Base-by-base conservation (phyloP, 164 flowering plant genomes). In the Stephania yunnanensis region DNA sequence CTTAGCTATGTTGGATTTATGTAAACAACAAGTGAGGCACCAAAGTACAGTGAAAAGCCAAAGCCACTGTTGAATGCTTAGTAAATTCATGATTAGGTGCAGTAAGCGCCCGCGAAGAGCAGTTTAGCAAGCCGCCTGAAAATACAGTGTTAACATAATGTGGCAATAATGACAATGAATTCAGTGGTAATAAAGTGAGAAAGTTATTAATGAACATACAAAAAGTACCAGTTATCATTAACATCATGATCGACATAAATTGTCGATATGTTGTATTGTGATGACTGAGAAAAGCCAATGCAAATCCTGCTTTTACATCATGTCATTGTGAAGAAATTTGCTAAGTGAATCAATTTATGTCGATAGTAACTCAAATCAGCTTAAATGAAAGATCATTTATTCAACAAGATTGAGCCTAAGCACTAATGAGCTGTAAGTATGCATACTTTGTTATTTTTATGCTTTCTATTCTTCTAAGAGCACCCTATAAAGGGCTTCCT, bases 171-270 rank as follows among this genome's bases (percentile, higher is more conserved):
- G 64, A 58, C 64, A n/a, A 58, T 15, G 64, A 17, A 19, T 58
- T 58, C 64, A 58, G 64, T 58, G 64, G 64, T 58, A 58, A 58
- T 15, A 58, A 61, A 61, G 66, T 61, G 20, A 61, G 66, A 61
- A 61, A 61, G 66, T 7, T 61, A 17, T 17, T 13, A 17, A 15
- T 19, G n/a, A 17, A 19, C 66, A 61, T 4, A n/a, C 25, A 20
- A n/a, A n/a, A 61, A 61, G 66, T 61, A 10, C 22, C 66, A 29
- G 20, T 61, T 61, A 61, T n/a, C 66, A 61, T 61, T 61, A 61
- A 61, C 25, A 15, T 61, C 66, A 61, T 58, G 5, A 58, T 58
- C 58, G 17, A 10, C 8, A 6, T 52, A 10, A 58, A 61, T 61
- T 61, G 66, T 61, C 66, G 25, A 19, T 61, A 58, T 61, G 66